Conservation (phyloP, 2,329 filamentous ascomycete genomes). For the Arachnomyces sp. region DNA sequence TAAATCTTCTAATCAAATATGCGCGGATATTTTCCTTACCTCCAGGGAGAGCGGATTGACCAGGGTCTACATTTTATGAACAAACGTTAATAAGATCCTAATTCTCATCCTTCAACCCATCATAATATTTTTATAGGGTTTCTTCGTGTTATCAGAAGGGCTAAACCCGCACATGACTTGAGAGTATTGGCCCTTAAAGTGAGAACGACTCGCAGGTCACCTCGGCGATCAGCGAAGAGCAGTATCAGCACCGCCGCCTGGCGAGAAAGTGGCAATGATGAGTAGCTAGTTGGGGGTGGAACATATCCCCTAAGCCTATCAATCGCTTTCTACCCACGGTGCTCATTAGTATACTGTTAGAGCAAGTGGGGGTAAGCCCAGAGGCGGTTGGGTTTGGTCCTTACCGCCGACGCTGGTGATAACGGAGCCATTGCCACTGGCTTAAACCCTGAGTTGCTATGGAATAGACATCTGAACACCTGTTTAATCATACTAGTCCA, state of each 20-base stretch:
- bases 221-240: constrained; percentile 74
- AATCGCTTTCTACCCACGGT: constrained; percentile 40
- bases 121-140: constrained; percentile 2
- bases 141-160: not conserved
- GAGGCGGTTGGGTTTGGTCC: constrained; percentile 1
- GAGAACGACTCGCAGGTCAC: constrained; percentile 63
- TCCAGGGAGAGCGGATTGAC: constrained; percentile 79
- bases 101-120: not conserved
- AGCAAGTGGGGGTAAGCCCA: not conserved
- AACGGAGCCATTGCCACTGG: constrained; percentile 12
- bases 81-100: not conserved
- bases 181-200: constrained; percentile 55
- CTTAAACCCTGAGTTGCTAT: not conserved
- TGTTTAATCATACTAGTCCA: too few species aligned
- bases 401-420: constrained; percentile 15
- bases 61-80: constrained; percentile 48
- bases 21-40: constrained; percentile 44
- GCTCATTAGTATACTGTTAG: not conserved
- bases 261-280: constrained; percentile 51
- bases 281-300: constrained; percentile 52
- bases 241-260: constrained; percentile 83
- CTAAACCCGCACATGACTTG: constrained; percentile 43
- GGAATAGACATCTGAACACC: too few species aligned
- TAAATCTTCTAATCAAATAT: too few species aligned
- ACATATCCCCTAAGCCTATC: constrained; percentile 49